Base-by-base conservation (phyloP, 768 basidiomycete genomes). In the Russula sp. region DNA sequence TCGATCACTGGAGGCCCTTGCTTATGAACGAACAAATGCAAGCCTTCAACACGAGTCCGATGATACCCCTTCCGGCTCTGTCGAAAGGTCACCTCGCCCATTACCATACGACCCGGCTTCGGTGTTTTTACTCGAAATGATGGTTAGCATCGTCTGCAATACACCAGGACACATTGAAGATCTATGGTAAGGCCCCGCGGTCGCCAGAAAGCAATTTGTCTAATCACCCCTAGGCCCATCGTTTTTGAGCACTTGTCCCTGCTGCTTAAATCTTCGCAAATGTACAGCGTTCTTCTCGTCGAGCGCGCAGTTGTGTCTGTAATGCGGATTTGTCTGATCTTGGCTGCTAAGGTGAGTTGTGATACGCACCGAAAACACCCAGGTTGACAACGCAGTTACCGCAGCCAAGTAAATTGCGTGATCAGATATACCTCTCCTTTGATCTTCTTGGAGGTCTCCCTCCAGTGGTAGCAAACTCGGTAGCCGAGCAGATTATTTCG, bases 91-190 rank as follows among this genome's bases (percentile, higher is more conserved):
- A 2, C 82, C 79, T 36, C 65, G 57, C 59, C 82, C 87, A 57
- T 76, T 96, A 10, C 86, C 95, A 11, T 99, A 98, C 70, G 97
- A 99, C 73, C 94, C 97, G 13, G 92, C 94, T 3, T 92, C 94
- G 9, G 88, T 97, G 1, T 96, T 98, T 76, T 84, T 98, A 42
- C 76, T 98, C 65, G 97, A 99, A 75, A 91, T 86, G 56, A 96
- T 98, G 89, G 86, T 93, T 68, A 96, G 93, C 74, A 85, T 98
- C 46, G 82, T 89, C 2, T 86, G 83, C 67, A 86, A 92, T 63
- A 84, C 88, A 1, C 83, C 87, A 9, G 83, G 87, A 64, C 82
- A 88, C 69, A 88, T 98, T 30, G 88, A 88, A 61, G 94, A 98
- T 51, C 82, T 92, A 48, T 99, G 97, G 96, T 91, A 68, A 69